A percentile compares a stretch with the other conserved stretches of the same genome.
Evolutionary conservation across 305 asterid genomes (phyloP).

Genomic region (Solanum hybrid): DNA sequence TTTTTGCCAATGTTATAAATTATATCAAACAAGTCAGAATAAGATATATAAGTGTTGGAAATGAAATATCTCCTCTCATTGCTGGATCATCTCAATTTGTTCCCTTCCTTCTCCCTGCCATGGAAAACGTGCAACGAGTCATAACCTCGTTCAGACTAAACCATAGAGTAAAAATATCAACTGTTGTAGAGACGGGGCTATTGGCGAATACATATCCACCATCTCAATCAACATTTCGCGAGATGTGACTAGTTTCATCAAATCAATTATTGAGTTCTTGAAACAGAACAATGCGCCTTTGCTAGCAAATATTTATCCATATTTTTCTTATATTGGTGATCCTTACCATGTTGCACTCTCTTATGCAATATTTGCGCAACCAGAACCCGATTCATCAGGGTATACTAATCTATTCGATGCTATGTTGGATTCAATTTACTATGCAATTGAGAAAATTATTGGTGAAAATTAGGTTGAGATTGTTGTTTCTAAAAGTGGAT

Average conservation of each 20-base stretch:
- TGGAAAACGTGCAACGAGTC: slow-evolving; percentile 19
- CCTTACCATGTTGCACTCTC: slow-evolving; percentile 6
- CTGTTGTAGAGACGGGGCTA: not conserved
- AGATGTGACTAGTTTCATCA: not conserved
- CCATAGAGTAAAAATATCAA: slow-evolving; percentile 18
- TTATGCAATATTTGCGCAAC: slow-evolving; percentile 17
- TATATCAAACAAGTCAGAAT: slow-evolving; percentile 6
- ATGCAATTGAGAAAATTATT: slow-evolving; percentile 27
- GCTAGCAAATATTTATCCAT: slow-evolving; percentile 23
- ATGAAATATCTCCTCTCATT: slow-evolving; percentile 15
- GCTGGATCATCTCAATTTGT: slow-evolving; percentile 4
- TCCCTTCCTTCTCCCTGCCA: slow-evolving; percentile 8
- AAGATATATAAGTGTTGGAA: slow-evolving; percentile 24
- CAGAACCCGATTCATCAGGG: not conserved
- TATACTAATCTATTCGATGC: slow-evolving; percentile 37
- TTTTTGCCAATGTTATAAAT: not conserved
- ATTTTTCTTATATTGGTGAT: slow-evolving; percentile 11
- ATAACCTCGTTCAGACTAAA: not conserved
- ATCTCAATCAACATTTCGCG: slow-evolving; percentile 10
- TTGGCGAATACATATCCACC: slow-evolving; percentile 21
- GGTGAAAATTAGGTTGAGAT: slow-evolving; percentile 8
- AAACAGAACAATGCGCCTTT: slow-evolving; percentile 5
- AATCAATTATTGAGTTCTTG: slow-evolving; percentile 12
- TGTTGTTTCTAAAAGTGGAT: slow-evolving; percentile 42
- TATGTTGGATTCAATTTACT: slow-evolving; percentile 28